A percentile compares a stretch with the other conserved stretches of the same genome.
phyloP scores from a whole-genome alignment of 805 yeast species.

The Cyberlindnera euphorbiiphila region DNA sequence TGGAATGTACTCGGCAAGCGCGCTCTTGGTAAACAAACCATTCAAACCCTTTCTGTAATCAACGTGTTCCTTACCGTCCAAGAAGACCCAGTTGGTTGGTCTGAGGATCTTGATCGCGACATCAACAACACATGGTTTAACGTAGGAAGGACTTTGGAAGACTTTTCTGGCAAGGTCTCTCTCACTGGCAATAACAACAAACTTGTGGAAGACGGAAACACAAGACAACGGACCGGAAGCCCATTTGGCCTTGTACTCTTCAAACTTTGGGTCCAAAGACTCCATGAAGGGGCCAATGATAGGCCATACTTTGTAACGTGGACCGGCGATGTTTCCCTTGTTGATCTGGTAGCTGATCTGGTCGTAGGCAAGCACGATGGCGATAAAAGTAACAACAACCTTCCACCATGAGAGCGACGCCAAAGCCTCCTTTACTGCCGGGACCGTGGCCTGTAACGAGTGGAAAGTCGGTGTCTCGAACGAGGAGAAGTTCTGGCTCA shows the following conservation, averaged over 20 bases:
- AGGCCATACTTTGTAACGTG: slow-evolving; percentile 84
- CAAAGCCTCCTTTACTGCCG: slow-evolving; percentile 8
- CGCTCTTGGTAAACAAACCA: slow-evolving; percentile 81
- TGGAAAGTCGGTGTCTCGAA: slow-evolving; percentile 13
- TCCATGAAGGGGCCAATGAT: slow-evolving; percentile 95
- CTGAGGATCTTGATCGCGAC: slow-evolving; percentile 91
- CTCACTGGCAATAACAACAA: slow-evolving; percentile 88
- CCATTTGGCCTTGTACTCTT: slow-evolving; percentile 92
- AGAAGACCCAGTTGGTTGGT: slow-evolving; percentile 96
- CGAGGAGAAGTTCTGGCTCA: slow-evolving; percentile 19
- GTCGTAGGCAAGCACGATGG: slow-evolving; percentile 56
- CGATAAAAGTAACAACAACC: slow-evolving; percentile 42
- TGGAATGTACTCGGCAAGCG: slow-evolving; percentile 81
- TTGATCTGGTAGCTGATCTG: slow-evolving; percentile 73
- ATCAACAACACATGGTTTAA: slow-evolving; percentile 97
- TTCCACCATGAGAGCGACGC: slow-evolving; percentile 49
- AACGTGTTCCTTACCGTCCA: slow-evolving; percentile 92
- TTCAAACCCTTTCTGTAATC: slow-evolving; percentile 91
- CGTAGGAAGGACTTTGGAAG: slow-evolving; percentile 78
- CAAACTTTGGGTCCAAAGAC: slow-evolving; percentile 91
- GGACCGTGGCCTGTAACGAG: slow-evolving; percentile 12
- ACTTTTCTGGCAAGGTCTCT: slow-evolving; percentile 88
- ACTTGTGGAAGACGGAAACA: slow-evolving; percentile 96
- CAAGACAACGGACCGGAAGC: slow-evolving; percentile 90
- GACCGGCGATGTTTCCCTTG: slow-evolving; percentile 92